Conservation (phyloP, 208 protist species). For the Crithidia fasciculata region DNA sequence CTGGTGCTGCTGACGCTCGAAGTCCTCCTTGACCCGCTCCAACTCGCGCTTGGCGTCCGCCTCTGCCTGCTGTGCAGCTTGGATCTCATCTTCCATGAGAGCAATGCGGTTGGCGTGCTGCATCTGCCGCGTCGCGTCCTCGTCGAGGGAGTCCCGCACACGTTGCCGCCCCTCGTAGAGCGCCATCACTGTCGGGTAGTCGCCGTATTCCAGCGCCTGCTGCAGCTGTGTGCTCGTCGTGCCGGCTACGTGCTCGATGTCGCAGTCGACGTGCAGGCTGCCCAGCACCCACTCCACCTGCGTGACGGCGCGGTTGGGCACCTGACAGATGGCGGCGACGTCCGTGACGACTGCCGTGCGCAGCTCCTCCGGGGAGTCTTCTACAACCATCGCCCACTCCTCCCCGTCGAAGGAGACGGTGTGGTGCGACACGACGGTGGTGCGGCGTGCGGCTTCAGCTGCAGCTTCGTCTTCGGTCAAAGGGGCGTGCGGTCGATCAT, state of each 20-base stretch:
- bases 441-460: neutral
- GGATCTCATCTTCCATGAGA: conserved; percentile 29
- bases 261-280: conserved; percentile 41
- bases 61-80: conserved; percentile 20
- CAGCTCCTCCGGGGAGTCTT: conserved; percentile 44
- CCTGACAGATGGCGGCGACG: conserved; percentile 31
- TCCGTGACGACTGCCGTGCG: conserved; percentile 38
- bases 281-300: conserved; percentile 30
- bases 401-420: conserved; percentile 32
- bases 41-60: neutral
- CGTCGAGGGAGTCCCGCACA: conserved; percentile 6
- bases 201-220: conserved; percentile 14
- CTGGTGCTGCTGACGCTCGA: conserved; percentile 13
- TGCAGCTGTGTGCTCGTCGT: conserved; percentile 15
- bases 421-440: conserved; percentile 25
- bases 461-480: conserved; percentile 9
- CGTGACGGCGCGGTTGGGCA: conserved; percentile 40
- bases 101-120: conserved; percentile 26
- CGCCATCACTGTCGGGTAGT: conserved; percentile 9
- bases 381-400: conserved; percentile 49
- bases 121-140: conserved; percentile 5
- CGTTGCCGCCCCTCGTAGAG: conserved; percentile 22
- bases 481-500: conserved; percentile 3
- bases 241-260: conserved; percentile 34
- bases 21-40: conserved; percentile 1